phyloP scores from a whole-genome alignment of 1,139 yeast species.

The Arxiozyma slooffiae region DNA sequence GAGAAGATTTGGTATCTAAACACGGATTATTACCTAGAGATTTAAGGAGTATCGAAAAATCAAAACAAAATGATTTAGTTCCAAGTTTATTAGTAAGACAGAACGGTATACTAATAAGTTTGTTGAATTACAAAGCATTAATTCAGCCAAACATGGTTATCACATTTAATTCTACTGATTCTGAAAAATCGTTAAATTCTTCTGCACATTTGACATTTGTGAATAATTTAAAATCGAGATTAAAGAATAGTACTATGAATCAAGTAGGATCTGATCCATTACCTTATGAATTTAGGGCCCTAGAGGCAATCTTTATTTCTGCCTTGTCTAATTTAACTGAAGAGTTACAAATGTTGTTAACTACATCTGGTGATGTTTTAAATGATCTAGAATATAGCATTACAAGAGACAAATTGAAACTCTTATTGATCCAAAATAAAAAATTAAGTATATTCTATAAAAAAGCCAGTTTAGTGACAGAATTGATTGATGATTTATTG shows the following conservation, averaged over 20 bases:
- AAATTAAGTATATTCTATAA: conserved; percentile 72
- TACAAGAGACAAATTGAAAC: conserved; percentile 72
- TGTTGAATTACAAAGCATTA: conserved; percentile 61
- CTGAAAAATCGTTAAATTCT: conserved; percentile 24
- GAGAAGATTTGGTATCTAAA: conserved; percentile 37
- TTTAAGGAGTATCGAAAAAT: conserved; percentile 54
- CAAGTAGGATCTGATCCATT: conserved; percentile 20
- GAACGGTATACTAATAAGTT: conserved; percentile 52
- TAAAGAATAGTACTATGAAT: conserved; percentile 24
- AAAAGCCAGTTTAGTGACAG: conserved; percentile 66
- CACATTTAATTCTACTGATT: conserved; percentile 45
- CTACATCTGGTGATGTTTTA: conserved; percentile 66
- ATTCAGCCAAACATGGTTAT: conserved; percentile 55
- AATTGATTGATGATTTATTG: conserved; percentile 74
- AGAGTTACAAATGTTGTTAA: conserved; percentile 68
- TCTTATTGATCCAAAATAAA: conserved; percentile 71
- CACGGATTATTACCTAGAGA: conserved; percentile 31
- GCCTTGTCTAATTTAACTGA: conserved; percentile 77
- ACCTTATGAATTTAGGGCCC: conserved; percentile 74
- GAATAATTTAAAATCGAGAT: conserved; percentile 21
- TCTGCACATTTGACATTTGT: conserved; percentile 27
- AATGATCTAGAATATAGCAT: conserved; percentile 73
- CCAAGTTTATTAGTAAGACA: conserved; percentile 60
- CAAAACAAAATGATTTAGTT: conserved; percentile 39
- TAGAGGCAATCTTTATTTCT: conserved; percentile 78